Base-by-base conservation (phyloP, 352 stramenopile species). In the Globisporangium cylindrosporum region DNA sequence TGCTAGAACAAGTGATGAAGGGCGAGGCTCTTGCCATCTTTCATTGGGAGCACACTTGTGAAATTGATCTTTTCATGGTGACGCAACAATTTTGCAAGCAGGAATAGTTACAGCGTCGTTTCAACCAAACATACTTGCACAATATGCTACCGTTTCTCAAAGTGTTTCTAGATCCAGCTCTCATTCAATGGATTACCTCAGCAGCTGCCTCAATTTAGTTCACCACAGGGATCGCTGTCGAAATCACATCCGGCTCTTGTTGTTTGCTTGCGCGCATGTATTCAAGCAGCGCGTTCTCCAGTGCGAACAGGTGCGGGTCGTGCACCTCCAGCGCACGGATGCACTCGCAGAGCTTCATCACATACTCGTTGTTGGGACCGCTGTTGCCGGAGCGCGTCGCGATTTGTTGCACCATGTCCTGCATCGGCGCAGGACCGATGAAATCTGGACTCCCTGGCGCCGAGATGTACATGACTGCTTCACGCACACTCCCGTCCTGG, bases 381-480 rank as follows among this genome's bases (percentile, higher is more conserved):
- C 85, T 94, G 67, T 79, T 78, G 27, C 88, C 88, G 27, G 71
- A 77, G 18, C 84, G 77, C 6, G 84, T 93, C 38, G 81, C 81
- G 68, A 96, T 96, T 64, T 92, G 75, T 51, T 84, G 79, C 57
- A 86, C 88, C 84, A 97, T 96, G 43, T 84, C 81, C 10, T 90
- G 76, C 29, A 94, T 63, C 4, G 83, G 55, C 14, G 75, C 76
- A 5, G 90, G 89, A 12, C 90, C 90, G 18, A 96, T 55, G 61
- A 97, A 97, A 61, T 94, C 86, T 60, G 80, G 67, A 69, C 95
- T 97, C n/a, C 84, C 78, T 5, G 87, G 82, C 59, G 86, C 92
- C 22, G 88, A 88, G 60, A 94, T 93, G 71, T 96, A 97, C 22
- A 96, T 88, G 27, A 94, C 69, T 4, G 90, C 90, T 29, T 78